Conservation (phyloP, 768 basidiomycete genomes). For the Boletus huronensis region DNA sequence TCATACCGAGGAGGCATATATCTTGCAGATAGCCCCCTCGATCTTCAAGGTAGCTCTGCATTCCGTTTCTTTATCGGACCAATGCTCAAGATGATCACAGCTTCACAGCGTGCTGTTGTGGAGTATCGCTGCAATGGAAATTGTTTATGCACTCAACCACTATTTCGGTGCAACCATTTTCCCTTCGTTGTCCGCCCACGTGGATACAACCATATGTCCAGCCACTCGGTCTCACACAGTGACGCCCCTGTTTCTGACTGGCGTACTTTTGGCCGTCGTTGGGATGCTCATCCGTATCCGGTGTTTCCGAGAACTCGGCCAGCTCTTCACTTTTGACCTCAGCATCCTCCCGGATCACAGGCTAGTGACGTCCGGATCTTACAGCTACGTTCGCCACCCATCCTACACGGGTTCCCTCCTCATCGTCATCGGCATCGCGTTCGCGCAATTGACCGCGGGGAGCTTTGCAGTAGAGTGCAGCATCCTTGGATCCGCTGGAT, state of each 20-base stretch:
- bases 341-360: slow-evolving; percentile 51
- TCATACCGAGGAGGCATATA: slow-evolving; percentile 48
- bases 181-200: slow-evolving; percentile 32
- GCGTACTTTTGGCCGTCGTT: slow-evolving; percentile 40
- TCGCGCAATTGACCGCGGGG: slow-evolving; percentile 45
- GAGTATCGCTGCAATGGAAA: slow-evolving; percentile 49
- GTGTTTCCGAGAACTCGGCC: slow-evolving; percentile 52
- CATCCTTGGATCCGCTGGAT: slow-evolving; percentile 28
- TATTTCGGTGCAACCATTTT: slow-evolving; percentile 29
- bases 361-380: slow-evolving; percentile 49
- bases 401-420: slow-evolving; percentile 53
- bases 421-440: slow-evolving; percentile 44
- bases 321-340: slow-evolving; percentile 57
- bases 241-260: slow-evolving; percentile 45
- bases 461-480: slow-evolving; percentile 45
- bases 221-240: slow-evolving; percentile 23
- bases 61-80: neutral
- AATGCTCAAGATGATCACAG: slow-evolving; percentile 28
- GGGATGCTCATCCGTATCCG: slow-evolving; percentile 49
- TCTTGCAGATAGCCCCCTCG: slow-evolving; percentile 53
- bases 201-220: slow-evolving; percentile 34
- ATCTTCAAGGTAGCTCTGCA: slow-evolving; percentile 46
- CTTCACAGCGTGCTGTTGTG: slow-evolving; percentile 49
- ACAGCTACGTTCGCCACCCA: slow-evolving; percentile 52
- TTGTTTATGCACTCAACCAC: slow-evolving; percentile 38